Evolutionary conservation across 2,329 filamentous ascomycete species (phyloP).

Genomic region (Botrytis cinerea): DNA sequence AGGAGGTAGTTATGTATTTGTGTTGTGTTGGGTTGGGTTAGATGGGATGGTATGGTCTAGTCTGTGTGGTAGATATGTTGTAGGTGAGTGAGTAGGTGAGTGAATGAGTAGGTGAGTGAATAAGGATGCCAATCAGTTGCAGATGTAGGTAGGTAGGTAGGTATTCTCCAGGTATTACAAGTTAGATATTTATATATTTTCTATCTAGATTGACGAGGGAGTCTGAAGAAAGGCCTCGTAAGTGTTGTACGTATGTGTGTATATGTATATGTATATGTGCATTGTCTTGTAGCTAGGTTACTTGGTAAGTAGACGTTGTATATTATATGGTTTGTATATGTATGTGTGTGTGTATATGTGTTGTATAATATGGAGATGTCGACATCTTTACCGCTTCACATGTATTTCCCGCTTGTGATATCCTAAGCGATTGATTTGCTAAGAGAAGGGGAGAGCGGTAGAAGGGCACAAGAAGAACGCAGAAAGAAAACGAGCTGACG

Average conservation of each 20-base stretch:
- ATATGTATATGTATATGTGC: too few species aligned
- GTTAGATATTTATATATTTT: too few species aligned
- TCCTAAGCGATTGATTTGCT: not conserved
- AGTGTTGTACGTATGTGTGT: not conserved
- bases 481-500: not conserved
- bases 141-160: not conserved
- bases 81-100: too few species aligned
- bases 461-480: not conserved
- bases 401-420: too few species aligned
- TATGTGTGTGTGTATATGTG: not conserved
- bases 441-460: not conserved
- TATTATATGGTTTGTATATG: not conserved
- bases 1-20: too few species aligned
- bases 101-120: not conserved
- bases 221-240: not conserved
- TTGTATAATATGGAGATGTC: not conserved
- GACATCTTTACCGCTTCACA: not conserved
- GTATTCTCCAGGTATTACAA: not conserved
- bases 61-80: too few species aligned
- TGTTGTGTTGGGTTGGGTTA: not conserved
- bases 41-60: not conserved
- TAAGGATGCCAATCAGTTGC: too few species aligned
- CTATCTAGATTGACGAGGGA: not conserved
- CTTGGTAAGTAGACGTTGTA: too few species aligned
- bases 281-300: too few species aligned